These are phyloP conservation scores for Trypanosoma brucei DNA, from an alignment of 208 protist genomes.

Conservation along the genomic window DNA sequence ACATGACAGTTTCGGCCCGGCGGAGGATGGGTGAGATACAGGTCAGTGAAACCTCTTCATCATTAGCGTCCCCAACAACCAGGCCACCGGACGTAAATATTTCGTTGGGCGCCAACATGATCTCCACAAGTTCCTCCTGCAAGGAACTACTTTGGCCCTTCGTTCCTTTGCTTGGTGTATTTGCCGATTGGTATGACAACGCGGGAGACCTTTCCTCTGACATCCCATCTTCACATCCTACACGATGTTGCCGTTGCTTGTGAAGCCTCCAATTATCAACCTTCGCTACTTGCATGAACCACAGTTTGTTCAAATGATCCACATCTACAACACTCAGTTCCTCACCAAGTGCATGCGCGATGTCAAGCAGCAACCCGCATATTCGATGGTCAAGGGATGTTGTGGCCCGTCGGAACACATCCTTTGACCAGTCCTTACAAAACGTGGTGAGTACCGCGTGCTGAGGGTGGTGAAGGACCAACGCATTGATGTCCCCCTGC, in stretches of 20 bases:
- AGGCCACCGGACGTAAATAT: neutral
- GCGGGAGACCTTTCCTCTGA: neutral
- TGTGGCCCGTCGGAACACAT: constrained; percentile 47
- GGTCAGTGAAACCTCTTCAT: constrained; percentile 1
- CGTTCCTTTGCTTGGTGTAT: neutral
- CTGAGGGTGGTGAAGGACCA: constrained; percentile 10
- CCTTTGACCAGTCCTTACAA: constrained; percentile 49
- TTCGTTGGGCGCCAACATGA: constrained; percentile 3
- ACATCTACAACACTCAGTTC: constrained; percentile 57
- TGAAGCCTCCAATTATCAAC: constrained; percentile 16
- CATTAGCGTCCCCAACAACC: neutral
- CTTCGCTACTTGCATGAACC: constrained; percentile 46
- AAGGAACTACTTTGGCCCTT: neutral
- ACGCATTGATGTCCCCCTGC: neutral
- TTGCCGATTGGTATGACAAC: neutral
- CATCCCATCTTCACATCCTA: neutral
- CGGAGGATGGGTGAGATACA: constrained; percentile 15
- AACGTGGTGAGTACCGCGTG: constrained; percentile 8
- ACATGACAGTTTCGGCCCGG: too few relatives aligned
- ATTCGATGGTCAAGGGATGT: constrained; percentile 49
- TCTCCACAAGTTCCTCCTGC: constrained; percentile 10
- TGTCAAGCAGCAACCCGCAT: constrained; percentile 45
- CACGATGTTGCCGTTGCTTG: neutral
- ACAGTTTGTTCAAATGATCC: constrained; percentile 57
- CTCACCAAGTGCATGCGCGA: constrained; percentile 36